Evolutionary conservation across 2,329 filamentous ascomycete genomes (phyloP).

Genomic region (Diaporthe batatas): DNA sequence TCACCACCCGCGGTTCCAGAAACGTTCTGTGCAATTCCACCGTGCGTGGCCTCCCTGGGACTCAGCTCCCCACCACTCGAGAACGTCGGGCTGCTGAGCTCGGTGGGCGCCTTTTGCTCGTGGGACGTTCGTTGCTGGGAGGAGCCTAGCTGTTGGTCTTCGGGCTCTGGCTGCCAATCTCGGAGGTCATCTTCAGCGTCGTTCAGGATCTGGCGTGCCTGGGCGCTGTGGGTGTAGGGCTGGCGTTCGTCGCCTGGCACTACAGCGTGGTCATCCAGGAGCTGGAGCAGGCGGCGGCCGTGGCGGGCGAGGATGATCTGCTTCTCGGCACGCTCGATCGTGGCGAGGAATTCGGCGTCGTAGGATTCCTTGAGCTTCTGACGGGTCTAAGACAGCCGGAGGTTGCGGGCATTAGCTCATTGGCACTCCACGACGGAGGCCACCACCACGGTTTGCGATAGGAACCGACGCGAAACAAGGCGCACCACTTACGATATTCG

Average conservation of each 20-base stretch:
- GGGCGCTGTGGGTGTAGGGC: constrained; percentile 74
- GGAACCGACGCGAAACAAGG: not conserved
- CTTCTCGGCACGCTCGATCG: constrained; percentile 97
- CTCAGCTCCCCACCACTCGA: constrained; percentile 21
- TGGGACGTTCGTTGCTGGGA: constrained; percentile 23
- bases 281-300: constrained; percentile 84
- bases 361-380: constrained; percentile 97
- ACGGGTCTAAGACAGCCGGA: constrained; percentile 74
- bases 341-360: constrained; percentile 86
- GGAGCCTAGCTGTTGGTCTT: constrained; percentile 46
- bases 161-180: constrained; percentile 72
- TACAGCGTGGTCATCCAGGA: constrained; percentile 90
- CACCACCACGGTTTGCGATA: not conserved
- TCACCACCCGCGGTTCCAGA: not conserved
- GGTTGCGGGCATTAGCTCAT: not conserved
- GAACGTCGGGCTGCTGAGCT: constrained; percentile 31
- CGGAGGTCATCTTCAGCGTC: constrained; percentile 92
- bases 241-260: constrained; percentile 84
- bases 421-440: not conserved
- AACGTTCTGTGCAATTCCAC: not conserved
- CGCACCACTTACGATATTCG: constrained; percentile 81
- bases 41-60: constrained; percentile 10
- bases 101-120: constrained; percentile 1
- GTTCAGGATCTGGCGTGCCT: constrained; percentile 87
- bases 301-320: constrained; percentile 95